Conservation (phyloP, 192 early-diverging fungal species). For the Gaertneriomyces sp. region DNA sequence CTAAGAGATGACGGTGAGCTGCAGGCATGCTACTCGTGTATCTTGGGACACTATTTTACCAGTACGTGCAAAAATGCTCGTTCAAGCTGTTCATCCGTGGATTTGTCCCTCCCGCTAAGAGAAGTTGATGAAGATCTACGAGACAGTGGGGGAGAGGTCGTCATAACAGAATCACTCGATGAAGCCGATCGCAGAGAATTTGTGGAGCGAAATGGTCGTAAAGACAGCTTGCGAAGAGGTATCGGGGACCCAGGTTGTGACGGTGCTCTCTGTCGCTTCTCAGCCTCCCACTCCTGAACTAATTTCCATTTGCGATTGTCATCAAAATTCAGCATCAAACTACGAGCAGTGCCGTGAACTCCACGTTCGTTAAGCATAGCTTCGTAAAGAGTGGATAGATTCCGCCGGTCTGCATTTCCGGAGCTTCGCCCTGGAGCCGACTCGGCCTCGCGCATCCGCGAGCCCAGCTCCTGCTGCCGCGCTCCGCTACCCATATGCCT, state of each 20-base stretch:
- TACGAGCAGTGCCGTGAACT: conserved; percentile 14
- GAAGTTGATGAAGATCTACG: conserved; percentile 7
- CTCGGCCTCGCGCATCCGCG: too few relatives aligned
- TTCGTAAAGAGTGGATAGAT: background rate
- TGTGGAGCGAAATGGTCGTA: background rate
- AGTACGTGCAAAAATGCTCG: conserved; percentile 8
- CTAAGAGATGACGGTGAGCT: background rate
- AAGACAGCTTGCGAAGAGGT: background rate
- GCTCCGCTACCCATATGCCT: too few relatives aligned
- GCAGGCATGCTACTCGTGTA: background rate
- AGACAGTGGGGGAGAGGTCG: background rate
- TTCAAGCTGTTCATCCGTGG: conserved; percentile 14
- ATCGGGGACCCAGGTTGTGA: too few relatives aligned
- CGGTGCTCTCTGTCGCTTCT: conserved; percentile 3
- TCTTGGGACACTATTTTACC: background rate
- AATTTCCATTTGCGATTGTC: conserved; percentile 12
- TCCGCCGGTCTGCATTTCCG: too few relatives aligned
- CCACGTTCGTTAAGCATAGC: conserved; percentile 19
- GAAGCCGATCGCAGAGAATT: background rate
- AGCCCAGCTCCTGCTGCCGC: too few relatives aligned
- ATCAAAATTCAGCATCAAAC: conserved; percentile 16
- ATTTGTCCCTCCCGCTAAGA: background rate
- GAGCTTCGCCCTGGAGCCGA: too few relatives aligned
- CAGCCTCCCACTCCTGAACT: conserved; percentile 8
- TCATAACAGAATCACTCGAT: background rate